Base-by-base conservation (phyloP, 345 rosid genomes). In the Tarenaya hassleriana region DNA sequence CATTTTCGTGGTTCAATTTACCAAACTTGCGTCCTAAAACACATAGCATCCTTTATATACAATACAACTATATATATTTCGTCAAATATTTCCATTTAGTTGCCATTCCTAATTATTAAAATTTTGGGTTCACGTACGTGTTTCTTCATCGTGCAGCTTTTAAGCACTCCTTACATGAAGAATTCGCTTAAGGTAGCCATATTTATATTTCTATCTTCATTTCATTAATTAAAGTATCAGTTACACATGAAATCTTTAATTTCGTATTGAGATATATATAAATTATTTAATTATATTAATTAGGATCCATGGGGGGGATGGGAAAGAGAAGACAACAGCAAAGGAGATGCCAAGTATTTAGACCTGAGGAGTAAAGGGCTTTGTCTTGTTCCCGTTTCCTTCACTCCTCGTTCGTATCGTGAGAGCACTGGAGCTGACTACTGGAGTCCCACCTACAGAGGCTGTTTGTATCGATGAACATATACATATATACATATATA, bases 91-190 rank as follows among this genome's bases (percentile, higher is more conserved):
- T n/a, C n/a, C 59, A 10, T 12, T 17, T 34, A 42, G 11, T 2
- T 56, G 10, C 16, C 9, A n/a, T 47, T 16, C 16, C 37, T 49
- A 21, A 39, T n/a, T n/a, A n/a, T n/a, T 32, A 17, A 41, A 33
- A 5, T 40, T 14, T 46, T 59, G 49, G 45, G 16, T 67, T 41
- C 15, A 4, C 45, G 19, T 11, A 32, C 45, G 19, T 11, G 27
- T 58, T 66, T n/a, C 10, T 17, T 33, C 39, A 41, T 21, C 39
- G 57, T 65, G 71, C 80, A 85, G 86, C 68, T 89, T 7, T 56
- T 85, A 50, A 85, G 92, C 61, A 85, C 77, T 70, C 95, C 95
- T 5, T 83, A 79, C 64, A 66, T 76, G 83, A 89, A 85, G 79
- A 67, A 65, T 13, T 73, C 77, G 62, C 56, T 60, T 41, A 85